These are phyloP conservation scores for Brassica rapa DNA, from an alignment of 345 rosid genomes.

Conservation along the genomic window DNA sequence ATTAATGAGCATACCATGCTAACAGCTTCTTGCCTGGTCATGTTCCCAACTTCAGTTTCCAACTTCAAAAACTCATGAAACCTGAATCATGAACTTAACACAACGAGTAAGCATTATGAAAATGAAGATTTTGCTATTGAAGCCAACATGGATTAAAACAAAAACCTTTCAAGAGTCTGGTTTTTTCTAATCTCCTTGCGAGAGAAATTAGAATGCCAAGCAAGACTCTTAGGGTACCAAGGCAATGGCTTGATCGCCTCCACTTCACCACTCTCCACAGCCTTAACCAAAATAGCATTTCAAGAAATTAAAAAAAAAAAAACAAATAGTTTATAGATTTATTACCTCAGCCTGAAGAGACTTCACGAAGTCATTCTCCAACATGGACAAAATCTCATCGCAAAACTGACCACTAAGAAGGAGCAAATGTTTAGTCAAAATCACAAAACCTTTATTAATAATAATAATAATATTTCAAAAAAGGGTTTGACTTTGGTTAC, in stretches of 20 bases:
- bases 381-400: constrained; percentile 60
- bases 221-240: constrained; percentile 88
- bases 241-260: constrained; percentile 82
- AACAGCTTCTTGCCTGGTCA: constrained; percentile 95
- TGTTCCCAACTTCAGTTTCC: constrained; percentile 94
- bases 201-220: constrained; percentile 93
- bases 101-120: neutral
- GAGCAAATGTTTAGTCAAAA: neutral
- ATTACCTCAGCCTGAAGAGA: constrained; percentile 76
- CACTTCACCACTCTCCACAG: constrained; percentile 63
- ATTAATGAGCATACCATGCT: constrained; percentile 70
- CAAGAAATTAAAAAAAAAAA: neutral
- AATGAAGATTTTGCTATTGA: neutral
- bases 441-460: neutral
- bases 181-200: constrained; percentile 92
- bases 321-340: neutral
- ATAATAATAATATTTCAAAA: neutral
- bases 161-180: constrained; percentile 78
- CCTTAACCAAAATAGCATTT: constrained; percentile 41
- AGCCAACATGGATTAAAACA: constrained; percentile 1
- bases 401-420: constrained; percentile 85
- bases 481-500: constrained; percentile 30
- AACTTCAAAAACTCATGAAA: constrained; percentile 93
- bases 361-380: constrained; percentile 80
- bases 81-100: constrained; percentile 48